These are phyloP conservation scores for Metarhizium brunneum DNA, from an alignment of 2,329 filamentous ascomycete species.

Conservation along the genomic window DNA sequence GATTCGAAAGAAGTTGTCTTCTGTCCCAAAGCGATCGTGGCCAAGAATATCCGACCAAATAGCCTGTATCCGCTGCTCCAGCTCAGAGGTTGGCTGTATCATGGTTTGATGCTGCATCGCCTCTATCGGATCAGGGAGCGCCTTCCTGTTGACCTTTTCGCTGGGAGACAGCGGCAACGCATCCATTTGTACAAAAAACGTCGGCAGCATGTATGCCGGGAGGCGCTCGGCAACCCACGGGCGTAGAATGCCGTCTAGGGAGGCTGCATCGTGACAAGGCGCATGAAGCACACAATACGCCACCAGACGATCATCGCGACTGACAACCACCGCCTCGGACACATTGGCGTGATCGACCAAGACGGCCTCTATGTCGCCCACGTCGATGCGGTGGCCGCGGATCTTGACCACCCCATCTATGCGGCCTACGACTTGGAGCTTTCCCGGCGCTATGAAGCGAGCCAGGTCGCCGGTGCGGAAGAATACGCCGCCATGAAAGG, in stretches of 20 bases:
- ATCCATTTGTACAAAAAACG: too few species aligned
- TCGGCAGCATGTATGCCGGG: too few species aligned
- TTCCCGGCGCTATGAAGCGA: slow-evolving; percentile 6
- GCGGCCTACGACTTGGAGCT: slow-evolving; percentile 12
- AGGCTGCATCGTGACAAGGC: too few species aligned
- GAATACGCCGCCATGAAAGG: slow-evolving; percentile 7
- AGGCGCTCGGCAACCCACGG: too few species aligned
- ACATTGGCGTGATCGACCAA: slow-evolving; percentile 6
- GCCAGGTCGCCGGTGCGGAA: slow-evolving; percentile 14
- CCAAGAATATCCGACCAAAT: slow-evolving; percentile 12
- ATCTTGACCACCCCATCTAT: slow-evolving; percentile 15
- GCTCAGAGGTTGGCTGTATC: slow-evolving; percentile 5
- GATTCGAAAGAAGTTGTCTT: slow-evolving; percentile 14
- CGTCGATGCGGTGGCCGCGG: slow-evolving; percentile 12
- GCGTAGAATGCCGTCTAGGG: too few species aligned
- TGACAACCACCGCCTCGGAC: neutral
- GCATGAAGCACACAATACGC: too few species aligned
- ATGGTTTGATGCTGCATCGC: neutral
- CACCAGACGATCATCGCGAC: too few species aligned
- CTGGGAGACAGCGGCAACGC: too few species aligned
- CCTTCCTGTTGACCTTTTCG: too few species aligned
- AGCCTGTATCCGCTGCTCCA: slow-evolving; percentile 6
- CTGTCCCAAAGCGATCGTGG: slow-evolving; percentile 6
- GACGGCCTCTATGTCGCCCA: slow-evolving; percentile 12
- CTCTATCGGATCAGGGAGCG: too few species aligned